A percentile compares a stretch with the other conserved stretches of the same genome.
These are phyloP conservation scores for Beta corolliflora DNA, from an alignment of 179 eudicot genomes.

Conservation along the genomic window DNA sequence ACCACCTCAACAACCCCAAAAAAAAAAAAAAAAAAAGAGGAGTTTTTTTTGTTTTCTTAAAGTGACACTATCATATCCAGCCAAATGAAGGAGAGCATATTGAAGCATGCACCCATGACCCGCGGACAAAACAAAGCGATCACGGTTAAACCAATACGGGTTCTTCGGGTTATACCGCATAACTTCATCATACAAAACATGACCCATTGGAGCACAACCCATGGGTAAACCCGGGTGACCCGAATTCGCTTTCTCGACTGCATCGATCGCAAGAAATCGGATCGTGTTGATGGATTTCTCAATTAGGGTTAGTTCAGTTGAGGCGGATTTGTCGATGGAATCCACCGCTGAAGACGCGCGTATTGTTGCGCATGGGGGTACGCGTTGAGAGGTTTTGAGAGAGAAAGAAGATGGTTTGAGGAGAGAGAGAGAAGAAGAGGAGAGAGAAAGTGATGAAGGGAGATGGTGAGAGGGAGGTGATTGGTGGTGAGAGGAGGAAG, in stretches of 20 bases:
- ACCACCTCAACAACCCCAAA: neutral
- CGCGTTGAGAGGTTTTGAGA: constrained; percentile 33
- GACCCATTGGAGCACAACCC: constrained; percentile 99
- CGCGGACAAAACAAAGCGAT: constrained; percentile 92
- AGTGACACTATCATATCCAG: constrained; percentile 89
- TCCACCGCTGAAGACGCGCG: constrained; percentile 55
- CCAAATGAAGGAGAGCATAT: constrained; percentile 92
- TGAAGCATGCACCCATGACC: constrained; percentile 99
- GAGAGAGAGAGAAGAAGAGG: constrained; percentile 28
- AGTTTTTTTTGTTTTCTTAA: constrained; percentile 23
- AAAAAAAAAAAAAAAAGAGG: neutral
- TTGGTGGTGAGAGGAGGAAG: constrained; percentile 17
- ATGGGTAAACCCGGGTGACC: constrained; percentile 98
- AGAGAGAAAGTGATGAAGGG: constrained; percentile 41
- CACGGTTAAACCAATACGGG: constrained; percentile 92
- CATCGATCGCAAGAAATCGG: constrained; percentile 83
- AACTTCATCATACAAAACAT: constrained; percentile 83
- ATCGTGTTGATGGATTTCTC: constrained; percentile 87
- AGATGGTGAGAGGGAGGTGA: constrained; percentile 14
- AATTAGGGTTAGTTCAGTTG: constrained; percentile 47
- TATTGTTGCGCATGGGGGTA: constrained; percentile 28
- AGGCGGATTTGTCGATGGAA: constrained; percentile 44
- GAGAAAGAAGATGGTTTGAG: constrained; percentile 38
- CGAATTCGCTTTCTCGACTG: constrained; percentile 96
- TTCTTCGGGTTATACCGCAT: constrained; percentile 95